Evolutionary conservation across 2,329 filamentous ascomycete species (phyloP).

Genomic region (Onygenales sp.): DNA sequence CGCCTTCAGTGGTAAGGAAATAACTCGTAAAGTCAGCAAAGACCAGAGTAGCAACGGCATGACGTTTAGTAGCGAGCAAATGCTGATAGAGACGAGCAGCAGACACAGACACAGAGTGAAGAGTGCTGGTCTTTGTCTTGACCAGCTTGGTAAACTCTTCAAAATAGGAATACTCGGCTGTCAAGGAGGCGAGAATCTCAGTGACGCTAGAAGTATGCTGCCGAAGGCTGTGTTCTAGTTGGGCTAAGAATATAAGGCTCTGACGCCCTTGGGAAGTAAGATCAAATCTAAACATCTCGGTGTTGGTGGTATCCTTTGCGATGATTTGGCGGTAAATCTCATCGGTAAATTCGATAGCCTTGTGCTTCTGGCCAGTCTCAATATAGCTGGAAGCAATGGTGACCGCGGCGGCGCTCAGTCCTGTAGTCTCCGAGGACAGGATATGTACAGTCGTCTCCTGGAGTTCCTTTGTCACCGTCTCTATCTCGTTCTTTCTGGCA

Average conservation of each 20-base stretch:
- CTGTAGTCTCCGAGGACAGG: conserved; percentile 22
- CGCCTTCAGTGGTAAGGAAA: conserved; percentile 24
- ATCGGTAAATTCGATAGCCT: conserved; percentile 24
- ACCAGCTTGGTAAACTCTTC: conserved; percentile 30
- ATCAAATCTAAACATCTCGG: conserved; percentile 21
- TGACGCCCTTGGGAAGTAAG: conserved; percentile 25
- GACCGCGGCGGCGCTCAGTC: conserved; percentile 24
- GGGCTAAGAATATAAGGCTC: conserved; percentile 36
- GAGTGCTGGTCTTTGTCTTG: conserved; percentile 24
- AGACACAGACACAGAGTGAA: conserved; percentile 27
- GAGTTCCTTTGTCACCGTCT: conserved; percentile 23
- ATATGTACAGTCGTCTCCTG: conserved; percentile 25
- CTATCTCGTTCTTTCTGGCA: conserved; percentile 23
- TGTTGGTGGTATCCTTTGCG: conserved; percentile 25
- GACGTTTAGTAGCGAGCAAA: conserved; percentile 18
- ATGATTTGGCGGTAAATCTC: conserved; percentile 32
- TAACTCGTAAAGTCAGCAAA: conserved; percentile 23
- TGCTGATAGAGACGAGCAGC: conserved; percentile 27
- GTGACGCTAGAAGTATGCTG: conserved; percentile 25
- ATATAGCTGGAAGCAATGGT: conserved; percentile 30
- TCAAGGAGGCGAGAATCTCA: conserved; percentile 35
- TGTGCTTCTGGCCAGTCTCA: conserved; percentile 21
- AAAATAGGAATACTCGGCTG: conserved; percentile 33
- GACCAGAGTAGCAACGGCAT: conserved; percentile 17
- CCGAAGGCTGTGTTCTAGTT: conserved; percentile 33